Evolutionary conservation across 2,329 filamentous ascomycete genomes (phyloP).

Genomic region (Aspergillus quadricinctus): DNA sequence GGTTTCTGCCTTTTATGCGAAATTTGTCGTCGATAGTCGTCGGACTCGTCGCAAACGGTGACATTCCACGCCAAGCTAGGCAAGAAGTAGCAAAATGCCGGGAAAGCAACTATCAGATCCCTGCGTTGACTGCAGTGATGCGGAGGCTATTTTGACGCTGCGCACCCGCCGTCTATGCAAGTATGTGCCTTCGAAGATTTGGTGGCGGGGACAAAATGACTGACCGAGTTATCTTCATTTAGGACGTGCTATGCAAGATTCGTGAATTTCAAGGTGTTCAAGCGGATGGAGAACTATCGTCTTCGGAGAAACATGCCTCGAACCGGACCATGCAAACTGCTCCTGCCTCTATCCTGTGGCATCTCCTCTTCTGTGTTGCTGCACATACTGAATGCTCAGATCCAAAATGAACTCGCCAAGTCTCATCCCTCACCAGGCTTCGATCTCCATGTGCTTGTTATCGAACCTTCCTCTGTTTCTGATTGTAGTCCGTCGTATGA

Average conservation of each 20-base stretch:
- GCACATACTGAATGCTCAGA: constrained; percentile 67
- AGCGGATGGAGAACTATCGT: constrained; percentile 67
- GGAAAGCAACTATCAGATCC: constrained; percentile 28
- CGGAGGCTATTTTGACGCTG: constrained; percentile 50
- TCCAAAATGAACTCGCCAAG: constrained; percentile 60
- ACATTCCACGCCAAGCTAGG: background rate
- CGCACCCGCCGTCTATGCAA: constrained; percentile 58
- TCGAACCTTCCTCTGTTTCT: constrained; percentile 38
- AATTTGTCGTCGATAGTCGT: constrained; percentile 5
- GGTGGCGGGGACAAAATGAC: constrained; percentile 3
- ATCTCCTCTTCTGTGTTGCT: constrained; percentile 74
- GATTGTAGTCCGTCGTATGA: constrained; percentile 17
- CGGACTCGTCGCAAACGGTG: background rate
- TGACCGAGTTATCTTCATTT: constrained; percentile 9
- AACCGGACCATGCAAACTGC: constrained; percentile 51
- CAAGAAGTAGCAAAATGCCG: constrained; percentile 22
- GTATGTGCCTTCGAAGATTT: constrained; percentile 33
- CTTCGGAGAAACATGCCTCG: constrained; percentile 37
- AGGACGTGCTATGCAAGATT: constrained; percentile 76
- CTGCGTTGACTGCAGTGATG: constrained; percentile 56
- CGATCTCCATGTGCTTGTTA: constrained; percentile 49
- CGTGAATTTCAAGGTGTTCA: constrained; percentile 72
- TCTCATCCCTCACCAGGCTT: constrained; percentile 62
- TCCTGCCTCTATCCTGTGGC: constrained; percentile 80
- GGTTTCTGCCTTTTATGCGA: constrained; percentile 15